These are phyloP conservation scores for Allomyces arbusculus DNA, from an alignment of 192 early-diverging fungal species.

Conservation along the genomic window DNA sequence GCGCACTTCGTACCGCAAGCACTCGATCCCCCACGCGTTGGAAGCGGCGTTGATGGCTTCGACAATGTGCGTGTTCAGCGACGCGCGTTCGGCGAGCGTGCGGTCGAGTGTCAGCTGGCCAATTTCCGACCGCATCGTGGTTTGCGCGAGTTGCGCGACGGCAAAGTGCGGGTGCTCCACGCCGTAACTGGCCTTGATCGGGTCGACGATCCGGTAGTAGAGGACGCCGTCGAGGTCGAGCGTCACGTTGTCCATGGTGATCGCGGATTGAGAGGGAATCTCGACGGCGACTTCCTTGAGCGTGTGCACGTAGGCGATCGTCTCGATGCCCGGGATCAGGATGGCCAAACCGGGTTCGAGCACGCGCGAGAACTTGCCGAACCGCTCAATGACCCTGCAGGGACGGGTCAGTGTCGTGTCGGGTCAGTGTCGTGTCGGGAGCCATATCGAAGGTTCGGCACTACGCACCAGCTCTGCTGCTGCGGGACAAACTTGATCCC, in stretches of 20 bases:
- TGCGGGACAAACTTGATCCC: constrained; percentile 90
- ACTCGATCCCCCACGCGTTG: constrained; percentile 88
- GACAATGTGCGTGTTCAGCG: constrained; percentile 83
- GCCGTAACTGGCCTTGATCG: constrained; percentile 57
- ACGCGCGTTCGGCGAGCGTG: constrained; percentile 81
- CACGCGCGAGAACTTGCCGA: constrained; percentile 67
- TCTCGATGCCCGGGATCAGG: constrained; percentile 69
- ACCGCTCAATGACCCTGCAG: constrained; percentile 61
- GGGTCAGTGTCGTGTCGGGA: no score
- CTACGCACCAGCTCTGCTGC: constrained; percentile 64
- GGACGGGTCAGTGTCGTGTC: no score
- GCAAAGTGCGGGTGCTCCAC: constrained; percentile 90
- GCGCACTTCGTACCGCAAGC: constrained; percentile 85
- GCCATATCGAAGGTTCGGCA: no score
- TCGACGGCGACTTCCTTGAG: constrained; percentile 69
- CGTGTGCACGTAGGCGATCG: constrained; percentile 77
- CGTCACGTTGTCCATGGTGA: constrained; percentile 71
- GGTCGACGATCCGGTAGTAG: constrained; percentile 45
- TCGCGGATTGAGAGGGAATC: not conserved
- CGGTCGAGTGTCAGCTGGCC: constrained; percentile 93
- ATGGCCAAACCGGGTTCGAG: constrained; percentile 81
- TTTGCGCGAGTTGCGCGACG: constrained; percentile 87
- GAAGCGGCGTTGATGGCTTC: constrained; percentile 83
- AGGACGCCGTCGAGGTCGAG: constrained; percentile 89
- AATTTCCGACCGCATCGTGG: constrained; percentile 97